Evolutionary conservation across 2,329 filamentous ascomycete genomes (phyloP).

Genomic region (Sporothrix variecibatus): DNA sequence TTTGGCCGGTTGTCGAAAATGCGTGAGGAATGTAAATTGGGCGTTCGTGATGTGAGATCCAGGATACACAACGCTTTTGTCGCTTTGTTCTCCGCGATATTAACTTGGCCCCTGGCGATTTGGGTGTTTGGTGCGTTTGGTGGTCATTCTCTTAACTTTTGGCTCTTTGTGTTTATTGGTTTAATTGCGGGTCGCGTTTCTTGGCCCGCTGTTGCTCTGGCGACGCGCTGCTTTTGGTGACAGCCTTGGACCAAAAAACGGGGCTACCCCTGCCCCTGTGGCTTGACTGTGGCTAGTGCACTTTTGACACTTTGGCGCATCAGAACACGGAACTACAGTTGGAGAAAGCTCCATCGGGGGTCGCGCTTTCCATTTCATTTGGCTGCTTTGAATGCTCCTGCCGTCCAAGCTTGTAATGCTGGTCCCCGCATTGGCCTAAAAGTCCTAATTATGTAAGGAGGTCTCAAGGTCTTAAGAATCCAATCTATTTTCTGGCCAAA

Average conservation of each 20-base stretch:
- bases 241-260: background rate
- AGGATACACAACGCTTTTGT: constrained; percentile 1
- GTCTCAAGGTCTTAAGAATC: background rate
- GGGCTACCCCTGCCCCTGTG: background rate
- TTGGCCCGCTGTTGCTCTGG: constrained; percentile 28
- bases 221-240: constrained; percentile 26
- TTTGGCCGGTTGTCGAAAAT: background rate
- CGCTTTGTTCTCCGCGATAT: constrained; percentile 13
- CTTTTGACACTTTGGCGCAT: background rate
- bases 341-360: constrained; percentile 20
- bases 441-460: background rate
- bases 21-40: constrained; percentile 13
- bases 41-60: constrained; percentile 1
- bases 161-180: constrained; percentile 28
- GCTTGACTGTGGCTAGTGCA: constrained; percentile 18
- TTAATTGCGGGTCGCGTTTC: constrained; percentile 23
- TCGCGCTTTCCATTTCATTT: background rate
- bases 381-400: background rate
- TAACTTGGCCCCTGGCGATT: background rate
- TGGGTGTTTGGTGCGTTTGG: background rate
- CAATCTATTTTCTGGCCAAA: constrained; percentile 25
- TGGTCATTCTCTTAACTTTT: background rate
- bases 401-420: constrained; percentile 19
- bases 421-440: constrained; percentile 21
- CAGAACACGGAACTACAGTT: constrained; percentile 1